Evolutionary conservation across 1,284 basidiomycete species (phyloP).

Genomic region (Boletus sp.): DNA sequence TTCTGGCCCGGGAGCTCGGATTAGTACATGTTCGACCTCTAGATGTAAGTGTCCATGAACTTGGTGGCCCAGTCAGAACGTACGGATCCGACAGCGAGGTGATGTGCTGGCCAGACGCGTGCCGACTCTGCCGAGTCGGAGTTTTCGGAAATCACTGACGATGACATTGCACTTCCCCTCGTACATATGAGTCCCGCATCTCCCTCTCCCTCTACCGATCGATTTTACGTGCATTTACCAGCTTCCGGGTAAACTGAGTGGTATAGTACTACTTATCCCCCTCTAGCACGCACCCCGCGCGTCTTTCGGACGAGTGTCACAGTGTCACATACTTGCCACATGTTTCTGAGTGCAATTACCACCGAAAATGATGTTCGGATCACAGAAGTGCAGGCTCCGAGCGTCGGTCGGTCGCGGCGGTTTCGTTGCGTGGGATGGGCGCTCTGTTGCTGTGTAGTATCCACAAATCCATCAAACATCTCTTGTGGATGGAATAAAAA

Average conservation of each 20-base stretch:
- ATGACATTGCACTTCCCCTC: not conserved
- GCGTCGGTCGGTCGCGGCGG: not conserved
- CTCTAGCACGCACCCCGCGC: not conserved
- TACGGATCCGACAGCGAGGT: not conserved
- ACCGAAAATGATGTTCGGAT: not conserved
- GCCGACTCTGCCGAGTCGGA: not conserved
- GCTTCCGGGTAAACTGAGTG: too few species aligned
- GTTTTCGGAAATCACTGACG: not conserved
- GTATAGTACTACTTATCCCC: not conserved
- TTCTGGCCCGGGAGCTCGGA: not conserved
- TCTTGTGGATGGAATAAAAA: not conserved
- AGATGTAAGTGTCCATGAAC: not conserved
- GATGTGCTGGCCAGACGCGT: not conserved
- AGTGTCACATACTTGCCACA: slow-evolving; percentile 3
- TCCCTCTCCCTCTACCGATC: not conserved
- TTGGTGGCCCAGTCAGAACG: not conserved
- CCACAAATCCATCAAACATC: not conserved
- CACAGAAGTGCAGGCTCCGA: slow-evolving; percentile 1
- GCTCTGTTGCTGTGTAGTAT: not conserved
- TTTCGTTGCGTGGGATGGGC: not conserved
- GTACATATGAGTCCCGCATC: not conserved
- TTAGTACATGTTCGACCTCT: not conserved
- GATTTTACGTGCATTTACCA: too few species aligned
- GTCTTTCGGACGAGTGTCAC: not conserved
- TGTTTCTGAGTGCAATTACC: not conserved